Evolutionary conservation across 1,284 basidiomycete species (phyloP).

Genomic region (Marasmius fiardii): DNA sequence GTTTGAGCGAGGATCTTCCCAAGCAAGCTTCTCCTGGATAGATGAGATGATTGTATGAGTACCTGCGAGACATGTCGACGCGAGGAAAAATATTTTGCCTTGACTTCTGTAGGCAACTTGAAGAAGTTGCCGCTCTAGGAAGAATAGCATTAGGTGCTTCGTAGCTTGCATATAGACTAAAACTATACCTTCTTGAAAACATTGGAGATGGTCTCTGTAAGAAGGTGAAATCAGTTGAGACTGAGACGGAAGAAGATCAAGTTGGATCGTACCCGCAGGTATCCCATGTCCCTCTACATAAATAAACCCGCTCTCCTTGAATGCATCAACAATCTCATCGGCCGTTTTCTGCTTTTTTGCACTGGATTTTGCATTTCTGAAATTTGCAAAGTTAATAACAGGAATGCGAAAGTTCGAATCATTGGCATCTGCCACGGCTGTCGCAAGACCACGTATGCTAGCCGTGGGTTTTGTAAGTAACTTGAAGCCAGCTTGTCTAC

Average conservation of each 20-base stretch:
- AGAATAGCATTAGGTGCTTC: background rate
- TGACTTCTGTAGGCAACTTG: slow-evolving; percentile 54
- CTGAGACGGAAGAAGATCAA: background rate
- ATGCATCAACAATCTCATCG: slow-evolving; percentile 68
- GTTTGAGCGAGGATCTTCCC: slow-evolving; percentile 81
- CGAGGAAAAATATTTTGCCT: slow-evolving; percentile 36
- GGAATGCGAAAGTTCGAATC: slow-evolving; percentile 55
- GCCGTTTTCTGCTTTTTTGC: slow-evolving; percentile 64
- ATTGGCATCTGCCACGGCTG: slow-evolving; percentile 17
- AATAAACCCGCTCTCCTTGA: slow-evolving; percentile 75
- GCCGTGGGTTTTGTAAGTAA: background rate
- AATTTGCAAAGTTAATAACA: slow-evolving; percentile 74
- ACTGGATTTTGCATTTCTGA: slow-evolving; percentile 44
- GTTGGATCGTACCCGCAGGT: slow-evolving; percentile 29
- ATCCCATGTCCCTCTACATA: slow-evolving; percentile 74
- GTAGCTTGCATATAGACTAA: background rate
- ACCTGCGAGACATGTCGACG: background rate
- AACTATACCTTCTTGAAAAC: slow-evolving; percentile 59
- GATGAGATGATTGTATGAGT: background rate
- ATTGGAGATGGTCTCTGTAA: slow-evolving; percentile 40
- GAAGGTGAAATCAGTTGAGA: background rate
- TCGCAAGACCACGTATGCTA: slow-evolving; percentile 26
- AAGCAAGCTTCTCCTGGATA: slow-evolving; percentile 50
- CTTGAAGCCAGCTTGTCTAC: too few relatives aligned
- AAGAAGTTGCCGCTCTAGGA: slow-evolving; percentile 74